Percentiles rank a stretch among this genome's conserved stretches.
phyloP scores from a whole-genome alignment of 1,284 basidiomycete species.

The Meira nashicola region DNA sequence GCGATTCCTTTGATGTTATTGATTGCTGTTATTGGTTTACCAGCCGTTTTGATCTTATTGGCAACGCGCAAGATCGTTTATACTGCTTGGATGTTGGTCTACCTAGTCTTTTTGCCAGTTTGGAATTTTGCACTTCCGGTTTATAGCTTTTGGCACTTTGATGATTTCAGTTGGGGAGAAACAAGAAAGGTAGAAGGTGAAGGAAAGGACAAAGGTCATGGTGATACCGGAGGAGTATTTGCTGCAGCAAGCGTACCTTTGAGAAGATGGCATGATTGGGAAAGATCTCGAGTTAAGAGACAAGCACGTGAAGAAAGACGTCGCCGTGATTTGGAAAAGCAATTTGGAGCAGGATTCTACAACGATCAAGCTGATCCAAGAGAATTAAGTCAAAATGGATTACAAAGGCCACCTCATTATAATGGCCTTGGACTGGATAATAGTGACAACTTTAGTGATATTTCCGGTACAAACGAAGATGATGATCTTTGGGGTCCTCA shows the following conservation, averaged over 20 bases:
- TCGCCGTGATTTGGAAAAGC: slow-evolving; percentile 42
- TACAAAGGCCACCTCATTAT: neutral
- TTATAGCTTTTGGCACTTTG: slow-evolving; percentile 90
- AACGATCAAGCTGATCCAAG: slow-evolving; percentile 58
- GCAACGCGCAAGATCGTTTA: slow-evolving; percentile 93
- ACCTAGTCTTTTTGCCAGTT: slow-evolving; percentile 81
- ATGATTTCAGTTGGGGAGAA: slow-evolving; percentile 98
- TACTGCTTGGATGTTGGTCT: slow-evolving; percentile 95
- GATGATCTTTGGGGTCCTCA: slow-evolving; percentile 82
- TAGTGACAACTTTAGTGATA: slow-evolving; percentile 30
- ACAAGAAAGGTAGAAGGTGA: slow-evolving; percentile 83
- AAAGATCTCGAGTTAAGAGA: slow-evolving; percentile 89
- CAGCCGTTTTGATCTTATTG: slow-evolving; percentile 83
- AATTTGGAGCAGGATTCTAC: slow-evolving; percentile 64
- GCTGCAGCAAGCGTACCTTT: slow-evolving; percentile 70
- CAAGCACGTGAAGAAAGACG: slow-evolving; percentile 81
- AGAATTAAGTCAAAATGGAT: too few species aligned
- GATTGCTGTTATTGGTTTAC: slow-evolving; percentile 83
- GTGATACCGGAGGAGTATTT: slow-evolving; percentile 60
- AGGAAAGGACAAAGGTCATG: slow-evolving; percentile 64
- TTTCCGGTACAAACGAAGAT: slow-evolving; percentile 56
- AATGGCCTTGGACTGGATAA: slow-evolving; percentile 8
- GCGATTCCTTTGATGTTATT: slow-evolving; percentile 91
- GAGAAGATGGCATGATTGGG: slow-evolving; percentile 98
- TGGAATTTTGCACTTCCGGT: slow-evolving; percentile 80